Conservation (phyloP, 495 filamentous ascomycete species). For the Neurospora africana region DNA sequence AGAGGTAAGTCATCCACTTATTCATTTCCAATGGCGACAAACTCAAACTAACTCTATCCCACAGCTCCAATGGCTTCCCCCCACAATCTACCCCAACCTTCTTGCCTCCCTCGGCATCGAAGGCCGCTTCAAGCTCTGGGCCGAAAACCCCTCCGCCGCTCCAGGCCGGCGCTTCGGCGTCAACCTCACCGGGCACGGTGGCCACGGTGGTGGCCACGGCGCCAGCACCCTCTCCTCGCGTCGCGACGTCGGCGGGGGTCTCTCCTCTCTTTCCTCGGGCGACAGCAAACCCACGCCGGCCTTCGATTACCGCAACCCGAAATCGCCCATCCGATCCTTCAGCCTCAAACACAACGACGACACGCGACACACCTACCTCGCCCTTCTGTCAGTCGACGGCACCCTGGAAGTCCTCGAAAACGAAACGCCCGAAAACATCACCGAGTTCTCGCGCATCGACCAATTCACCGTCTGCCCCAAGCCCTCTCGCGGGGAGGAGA, state of each 20-base stretch:
- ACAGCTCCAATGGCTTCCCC: constrained; percentile 68
- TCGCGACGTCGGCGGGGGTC: background rate
- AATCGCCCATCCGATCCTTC: constrained; percentile 54
- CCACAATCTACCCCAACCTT: constrained; percentile 46
- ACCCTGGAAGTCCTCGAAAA: constrained; percentile 75
- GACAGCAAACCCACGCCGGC: constrained; percentile 26
- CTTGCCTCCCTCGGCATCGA: constrained; percentile 67
- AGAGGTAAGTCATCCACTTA: constrained; percentile 47
- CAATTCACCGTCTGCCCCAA: constrained; percentile 49
- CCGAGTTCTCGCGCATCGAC: constrained; percentile 65
- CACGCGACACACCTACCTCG: constrained; percentile 64
- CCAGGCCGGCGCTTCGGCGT: constrained; percentile 67
- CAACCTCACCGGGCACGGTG: constrained; percentile 23
- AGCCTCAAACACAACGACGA: constrained; percentile 65
- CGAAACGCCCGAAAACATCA: constrained; percentile 69
- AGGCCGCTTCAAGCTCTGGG: constrained; percentile 80
- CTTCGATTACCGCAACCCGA: constrained; percentile 33
- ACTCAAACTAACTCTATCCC: background rate
- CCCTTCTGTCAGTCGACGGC: constrained; percentile 71
- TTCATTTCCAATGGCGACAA: background rate
- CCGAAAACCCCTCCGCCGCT: constrained; percentile 68
- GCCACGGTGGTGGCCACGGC: background rate
- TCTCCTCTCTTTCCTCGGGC: constrained; percentile 4
- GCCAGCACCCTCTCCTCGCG: background rate
- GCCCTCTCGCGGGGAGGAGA: constrained; percentile 60